Base-by-base conservation (phyloP, 495 filamentous ascomycete genomes). In the Aspergillus nanangensis region DNA sequence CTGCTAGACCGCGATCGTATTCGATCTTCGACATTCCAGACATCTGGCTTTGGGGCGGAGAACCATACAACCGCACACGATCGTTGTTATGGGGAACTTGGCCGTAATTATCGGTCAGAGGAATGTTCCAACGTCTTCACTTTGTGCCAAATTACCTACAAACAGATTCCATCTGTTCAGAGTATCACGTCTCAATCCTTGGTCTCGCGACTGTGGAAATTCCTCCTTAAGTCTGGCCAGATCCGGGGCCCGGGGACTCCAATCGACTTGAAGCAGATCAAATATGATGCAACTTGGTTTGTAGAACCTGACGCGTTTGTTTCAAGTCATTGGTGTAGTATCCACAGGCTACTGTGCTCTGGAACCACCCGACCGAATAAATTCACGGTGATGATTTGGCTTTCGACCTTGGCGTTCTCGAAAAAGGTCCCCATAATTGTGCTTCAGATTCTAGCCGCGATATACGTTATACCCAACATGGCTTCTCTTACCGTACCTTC, bases 21-120 rank as follows among this genome's bases (percentile, higher is more conserved):
- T 45, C 67, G 80, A 3, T 67, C 69, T 23, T 66, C 78, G 0
- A 53, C 51, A 0, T 78, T 78, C 52, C 68, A 69, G 13, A 60
- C 75, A 1, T 54, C 62, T 11, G 71, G 66, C 0, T 85, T 77
- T 50, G 81, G 80, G 8, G 75, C 75, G 0, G 80, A 83, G 48
- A 38, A 57, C 9, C 56, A 70, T 49, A 76, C 61, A 0, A 37
- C 47, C 0, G 23, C n/a, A 1, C 14, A 53, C 23, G 77, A 82
- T 51, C 4, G 8, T 11, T 8, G 10, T 0, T 79, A 74, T 36
- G 38, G 11, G 3, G 24, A 22, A 8, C 47, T 50, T 33, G 43
- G 34, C 44, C 21, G 13, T 2, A 43, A 39, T 20, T 19, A 36
- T 15, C 20, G 42, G 15, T 57, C 49, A 22, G 11, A 17, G 15